phyloP scores from a whole-genome alignment of 140 eudicot genomes.

The Cichorium intybus region DNA sequence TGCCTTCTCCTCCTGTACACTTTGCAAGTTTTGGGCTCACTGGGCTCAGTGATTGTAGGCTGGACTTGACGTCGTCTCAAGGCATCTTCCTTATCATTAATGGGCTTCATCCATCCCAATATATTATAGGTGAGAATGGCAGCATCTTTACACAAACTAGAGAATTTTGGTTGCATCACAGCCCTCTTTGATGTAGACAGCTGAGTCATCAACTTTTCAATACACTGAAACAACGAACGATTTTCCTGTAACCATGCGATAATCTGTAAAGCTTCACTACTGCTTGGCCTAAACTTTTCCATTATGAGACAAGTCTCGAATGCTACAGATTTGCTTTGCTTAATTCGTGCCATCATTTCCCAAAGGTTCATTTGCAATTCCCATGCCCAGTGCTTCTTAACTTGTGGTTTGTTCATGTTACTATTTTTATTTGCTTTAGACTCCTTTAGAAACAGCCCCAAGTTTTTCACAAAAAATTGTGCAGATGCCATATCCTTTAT shows the following conservation, averaged over 20 bases:
- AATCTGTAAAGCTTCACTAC: background rate
- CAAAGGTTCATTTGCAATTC: background rate
- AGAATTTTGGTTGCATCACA: background rate
- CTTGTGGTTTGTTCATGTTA: background rate
- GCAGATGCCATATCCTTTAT: background rate
- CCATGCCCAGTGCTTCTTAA: background rate
- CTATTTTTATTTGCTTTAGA: background rate
- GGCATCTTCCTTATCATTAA: no score
- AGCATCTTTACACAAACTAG: conserved; percentile 16
- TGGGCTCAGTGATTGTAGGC: no score
- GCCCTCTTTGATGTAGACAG: background rate
- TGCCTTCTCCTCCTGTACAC: no score
- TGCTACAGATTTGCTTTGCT: background rate
- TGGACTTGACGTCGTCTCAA: no score
- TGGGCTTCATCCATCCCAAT: background rate
- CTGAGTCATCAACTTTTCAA: conserved; percentile 7
- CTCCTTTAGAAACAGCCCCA: background rate
- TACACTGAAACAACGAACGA: background rate
- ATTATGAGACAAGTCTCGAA: background rate
- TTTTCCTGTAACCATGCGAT: background rate
- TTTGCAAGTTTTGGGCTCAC: no score
- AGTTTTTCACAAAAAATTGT: background rate
- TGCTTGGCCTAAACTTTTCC: background rate
- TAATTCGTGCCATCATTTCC: background rate
- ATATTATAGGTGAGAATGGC: conserved; percentile 6